A percentile compares a stretch with the other conserved stretches of the same genome.
phyloP scores from a whole-genome alignment of 2,329 filamentous ascomycete species.

The Cladorrhinum sp. region DNA sequence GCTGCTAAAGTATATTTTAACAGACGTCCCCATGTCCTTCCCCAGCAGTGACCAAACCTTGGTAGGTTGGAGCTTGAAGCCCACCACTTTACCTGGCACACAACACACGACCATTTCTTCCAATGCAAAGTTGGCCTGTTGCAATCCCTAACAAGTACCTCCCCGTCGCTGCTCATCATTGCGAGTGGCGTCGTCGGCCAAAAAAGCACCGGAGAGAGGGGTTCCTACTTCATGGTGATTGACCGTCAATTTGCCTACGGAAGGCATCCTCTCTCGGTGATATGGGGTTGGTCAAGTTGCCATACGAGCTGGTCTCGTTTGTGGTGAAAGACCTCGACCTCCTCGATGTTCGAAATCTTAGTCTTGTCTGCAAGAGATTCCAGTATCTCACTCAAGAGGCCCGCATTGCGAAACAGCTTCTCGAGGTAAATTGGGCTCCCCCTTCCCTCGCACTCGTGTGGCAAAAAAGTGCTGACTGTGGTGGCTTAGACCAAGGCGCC shows the following conservation, averaged over 20 bases:
- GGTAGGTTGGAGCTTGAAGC: no score
- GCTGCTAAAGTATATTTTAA: no score
- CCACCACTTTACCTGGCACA: no score
- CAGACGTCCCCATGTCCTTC: no score
- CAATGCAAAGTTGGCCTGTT: background rate
- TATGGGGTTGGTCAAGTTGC: conserved; percentile 43
- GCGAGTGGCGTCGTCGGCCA: no score
- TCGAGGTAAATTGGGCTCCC: conserved; percentile 48
- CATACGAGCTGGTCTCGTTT: conserved; percentile 63
- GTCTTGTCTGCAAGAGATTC: conserved; percentile 50
- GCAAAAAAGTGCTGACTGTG: conserved; percentile 28
- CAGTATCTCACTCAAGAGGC: conserved; percentile 50
- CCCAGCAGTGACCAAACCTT: no score
- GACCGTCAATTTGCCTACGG: background rate
- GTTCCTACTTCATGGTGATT: conserved; percentile 12
- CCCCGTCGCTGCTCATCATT: no score
- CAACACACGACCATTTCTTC: no score
- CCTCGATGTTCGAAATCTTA: conserved; percentile 56
- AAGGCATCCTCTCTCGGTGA: conserved; percentile 18
- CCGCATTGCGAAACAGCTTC: conserved; percentile 53
- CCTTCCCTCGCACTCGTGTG: background rate
- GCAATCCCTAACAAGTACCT: background rate
- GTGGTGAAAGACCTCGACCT: conserved; percentile 54
- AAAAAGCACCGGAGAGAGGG: background rate
- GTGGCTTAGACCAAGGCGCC: conserved; percentile 33